A percentile compares a stretch with the other conserved stretches of the same genome.
Evolutionary conservation across 1,284 basidiomycete species (phyloP).

Genomic region (Cutaneotrichosporon spelunceum): DNA sequence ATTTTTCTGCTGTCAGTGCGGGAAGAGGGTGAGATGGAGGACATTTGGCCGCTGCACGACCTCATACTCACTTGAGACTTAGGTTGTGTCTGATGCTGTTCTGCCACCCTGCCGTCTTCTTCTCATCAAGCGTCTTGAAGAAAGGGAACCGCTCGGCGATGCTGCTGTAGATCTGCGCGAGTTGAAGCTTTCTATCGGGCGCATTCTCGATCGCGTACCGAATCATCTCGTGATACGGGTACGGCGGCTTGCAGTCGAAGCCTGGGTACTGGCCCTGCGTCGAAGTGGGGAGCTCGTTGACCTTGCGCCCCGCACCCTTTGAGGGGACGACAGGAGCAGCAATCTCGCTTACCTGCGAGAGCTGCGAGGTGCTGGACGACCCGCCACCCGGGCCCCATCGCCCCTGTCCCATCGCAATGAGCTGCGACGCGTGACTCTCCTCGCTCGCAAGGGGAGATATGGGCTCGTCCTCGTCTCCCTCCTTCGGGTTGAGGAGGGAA

Average conservation of each 20-base stretch:
- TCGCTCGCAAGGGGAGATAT: constrained; percentile 24
- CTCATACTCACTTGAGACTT: constrained; percentile 43
- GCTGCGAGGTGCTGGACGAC: constrained; percentile 33
- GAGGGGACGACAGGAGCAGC: constrained; percentile 12
- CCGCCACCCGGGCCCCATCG: constrained; percentile 14
- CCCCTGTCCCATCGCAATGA: constrained; percentile 19
- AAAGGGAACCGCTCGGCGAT: constrained; percentile 51
- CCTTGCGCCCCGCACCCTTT: constrained; percentile 28
- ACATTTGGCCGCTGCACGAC: neutral
- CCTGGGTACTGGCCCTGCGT: constrained; percentile 43
- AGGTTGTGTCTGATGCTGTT: constrained; percentile 52
- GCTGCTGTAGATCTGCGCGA: constrained; percentile 48
- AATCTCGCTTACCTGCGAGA: constrained; percentile 29
- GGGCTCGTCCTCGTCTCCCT: constrained; percentile 27
- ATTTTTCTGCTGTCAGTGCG: constrained; percentile 43
- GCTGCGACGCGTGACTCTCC: constrained; percentile 25
- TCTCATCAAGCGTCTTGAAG: constrained; percentile 50
- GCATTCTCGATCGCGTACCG: constrained; percentile 49
- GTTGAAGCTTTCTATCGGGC: constrained; percentile 45
- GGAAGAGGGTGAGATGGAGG: neutral
- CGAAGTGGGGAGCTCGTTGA: constrained; percentile 40
- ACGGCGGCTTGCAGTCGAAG: constrained; percentile 49
- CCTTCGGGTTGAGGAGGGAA: constrained; percentile 17
- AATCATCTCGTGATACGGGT: constrained; percentile 52
- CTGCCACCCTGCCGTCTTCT: constrained; percentile 51